Conservation (phyloP, 352 stramenopile genomes). For the Halophytophthora polymorphica region DNA sequence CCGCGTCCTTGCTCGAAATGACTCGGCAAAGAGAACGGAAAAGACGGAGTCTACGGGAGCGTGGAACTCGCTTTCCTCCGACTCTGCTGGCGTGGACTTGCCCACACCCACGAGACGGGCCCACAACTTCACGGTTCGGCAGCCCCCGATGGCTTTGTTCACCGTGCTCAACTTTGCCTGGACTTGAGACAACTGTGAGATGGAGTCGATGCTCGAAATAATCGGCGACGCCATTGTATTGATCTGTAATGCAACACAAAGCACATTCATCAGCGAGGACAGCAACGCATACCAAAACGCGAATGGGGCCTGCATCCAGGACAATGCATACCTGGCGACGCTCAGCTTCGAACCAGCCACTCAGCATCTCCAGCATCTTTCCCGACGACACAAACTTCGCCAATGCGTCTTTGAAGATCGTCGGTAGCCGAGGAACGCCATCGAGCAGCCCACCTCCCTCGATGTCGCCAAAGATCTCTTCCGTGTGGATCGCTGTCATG, state of each 20-base stretch:
- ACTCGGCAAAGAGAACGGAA: slow-evolving; percentile 52
- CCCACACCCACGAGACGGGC: slow-evolving; percentile 8
- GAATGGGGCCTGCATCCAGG: neutral
- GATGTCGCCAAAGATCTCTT: slow-evolving; percentile 53
- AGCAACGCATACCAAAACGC: neutral
- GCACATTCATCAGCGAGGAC: neutral
- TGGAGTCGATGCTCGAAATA: slow-evolving; percentile 57
- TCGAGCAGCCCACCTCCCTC: slow-evolving; percentile 17
- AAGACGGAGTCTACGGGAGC: slow-evolving; percentile 44
- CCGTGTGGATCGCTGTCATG: slow-evolving; percentile 47
- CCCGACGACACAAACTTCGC: slow-evolving; percentile 31
- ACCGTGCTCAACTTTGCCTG: slow-evolving; percentile 52
- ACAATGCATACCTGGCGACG: slow-evolving; percentile 30
- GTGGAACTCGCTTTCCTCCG: slow-evolving; percentile 6
- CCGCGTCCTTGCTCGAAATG: slow-evolving; percentile 58
- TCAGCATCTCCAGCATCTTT: slow-evolving; percentile 23
- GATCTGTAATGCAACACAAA: slow-evolving; percentile 31
- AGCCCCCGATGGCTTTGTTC: slow-evolving; percentile 33
- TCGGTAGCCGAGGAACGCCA: slow-evolving; percentile 20
- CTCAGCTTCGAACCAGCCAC: slow-evolving; percentile 35
- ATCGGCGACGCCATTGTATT: slow-evolving; percentile 31
- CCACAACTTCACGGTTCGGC: slow-evolving; percentile 39
- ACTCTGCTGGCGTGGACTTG: slow-evolving; percentile 4
- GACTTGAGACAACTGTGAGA: slow-evolving; percentile 50
- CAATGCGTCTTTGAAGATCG: slow-evolving; percentile 25